phyloP scores from a whole-genome alignment of 2,329 filamentous ascomycete species.

The Hypomyces perniciosus region DNA sequence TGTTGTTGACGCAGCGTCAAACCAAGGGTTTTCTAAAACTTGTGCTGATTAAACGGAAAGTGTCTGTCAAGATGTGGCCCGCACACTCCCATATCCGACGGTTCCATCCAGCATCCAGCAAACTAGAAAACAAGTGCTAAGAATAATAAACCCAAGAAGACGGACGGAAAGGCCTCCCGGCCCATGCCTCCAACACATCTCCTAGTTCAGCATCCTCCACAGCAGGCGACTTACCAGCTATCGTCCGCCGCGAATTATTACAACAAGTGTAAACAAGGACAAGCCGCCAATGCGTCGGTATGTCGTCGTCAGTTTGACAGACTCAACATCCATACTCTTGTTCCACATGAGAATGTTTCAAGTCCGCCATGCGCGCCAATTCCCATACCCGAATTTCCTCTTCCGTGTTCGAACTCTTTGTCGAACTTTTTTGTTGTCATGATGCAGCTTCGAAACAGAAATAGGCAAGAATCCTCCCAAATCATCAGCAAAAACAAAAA shows the following conservation, averaged over 20 bases:
- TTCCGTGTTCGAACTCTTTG: conserved; percentile 14
- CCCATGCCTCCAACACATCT: conserved; percentile 1
- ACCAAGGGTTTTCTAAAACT: conserved; percentile 10
- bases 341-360: conserved; percentile 14
- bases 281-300: conserved; percentile 25
- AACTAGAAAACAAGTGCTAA: conserved; percentile 8
- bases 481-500: conserved; percentile 24
- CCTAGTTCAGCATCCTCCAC: conserved; percentile 15
- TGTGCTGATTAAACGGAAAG: conserved; percentile 7
- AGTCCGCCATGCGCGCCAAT: conserved; percentile 24
- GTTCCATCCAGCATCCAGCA: conserved; percentile 18
- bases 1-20: conserved; percentile 12
- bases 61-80: conserved; percentile 23
- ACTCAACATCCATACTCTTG: conserved; percentile 11
- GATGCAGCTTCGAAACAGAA: conserved; percentile 18
- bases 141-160: conserved; percentile 8
- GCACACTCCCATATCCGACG: conserved; percentile 26
- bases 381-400: conserved; percentile 7
- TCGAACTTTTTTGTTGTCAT: conserved; percentile 26
- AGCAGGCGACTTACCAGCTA: conserved; percentile 31
- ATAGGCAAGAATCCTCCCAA: conserved; percentile 17
- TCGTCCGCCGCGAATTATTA: conserved; percentile 37
- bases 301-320: conserved; percentile 22
- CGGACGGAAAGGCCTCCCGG: conserved; percentile 6
- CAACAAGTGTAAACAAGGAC: conserved; percentile 47